phyloP scores from a whole-genome alignment of 2,329 filamentous ascomycete genomes.

The Epichloe sylvatica region DNA sequence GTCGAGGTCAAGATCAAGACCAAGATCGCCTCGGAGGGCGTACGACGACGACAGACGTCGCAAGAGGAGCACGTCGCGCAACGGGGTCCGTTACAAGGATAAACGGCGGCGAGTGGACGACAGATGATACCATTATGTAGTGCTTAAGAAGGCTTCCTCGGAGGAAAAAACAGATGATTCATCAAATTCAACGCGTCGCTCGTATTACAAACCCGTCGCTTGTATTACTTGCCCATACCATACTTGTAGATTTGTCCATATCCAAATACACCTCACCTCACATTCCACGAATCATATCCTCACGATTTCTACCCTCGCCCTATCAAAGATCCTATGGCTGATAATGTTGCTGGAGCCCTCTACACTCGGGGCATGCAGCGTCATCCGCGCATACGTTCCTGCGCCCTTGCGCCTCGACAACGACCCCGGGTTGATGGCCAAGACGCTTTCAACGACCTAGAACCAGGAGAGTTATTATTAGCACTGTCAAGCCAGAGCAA shows the following conservation, averaged over 20 bases:
- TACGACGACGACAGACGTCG: slow-evolving; percentile 31
- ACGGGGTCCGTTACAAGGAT: slow-evolving; percentile 41
- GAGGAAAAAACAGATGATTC: too few species aligned
- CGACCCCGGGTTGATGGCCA: slow-evolving; percentile 81
- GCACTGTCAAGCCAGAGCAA: not conserved
- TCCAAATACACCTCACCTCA: not conserved
- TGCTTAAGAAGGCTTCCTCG: too few species aligned
- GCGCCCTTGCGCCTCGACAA: slow-evolving; percentile 72
- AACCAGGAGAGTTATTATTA: slow-evolving; percentile 6
- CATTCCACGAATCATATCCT: slow-evolving; percentile 42
- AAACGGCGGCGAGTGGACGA: slow-evolving; percentile 45
- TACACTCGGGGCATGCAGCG: slow-evolving; percentile 50
- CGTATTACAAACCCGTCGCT: too few species aligned
- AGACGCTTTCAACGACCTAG: slow-evolving; percentile 77
- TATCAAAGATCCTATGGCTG: slow-evolving; percentile 63
- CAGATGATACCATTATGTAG: slow-evolving; percentile 7
- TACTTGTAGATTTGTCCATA: too few species aligned
- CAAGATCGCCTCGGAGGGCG: slow-evolving; percentile 32
- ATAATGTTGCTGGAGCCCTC: slow-evolving; percentile 49
- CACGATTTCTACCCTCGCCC: slow-evolving; percentile 75
- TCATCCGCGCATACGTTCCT: slow-evolving; percentile 75
- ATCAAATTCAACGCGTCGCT: too few species aligned
- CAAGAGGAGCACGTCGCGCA: slow-evolving; percentile 44
- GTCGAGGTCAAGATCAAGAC: slow-evolving; percentile 20
- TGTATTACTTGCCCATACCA: too few species aligned